A percentile compares a stretch with the other conserved stretches of the same genome.
Conservation (phyloP, 331 rosid species). For the Dryas integrifolia region DNA sequence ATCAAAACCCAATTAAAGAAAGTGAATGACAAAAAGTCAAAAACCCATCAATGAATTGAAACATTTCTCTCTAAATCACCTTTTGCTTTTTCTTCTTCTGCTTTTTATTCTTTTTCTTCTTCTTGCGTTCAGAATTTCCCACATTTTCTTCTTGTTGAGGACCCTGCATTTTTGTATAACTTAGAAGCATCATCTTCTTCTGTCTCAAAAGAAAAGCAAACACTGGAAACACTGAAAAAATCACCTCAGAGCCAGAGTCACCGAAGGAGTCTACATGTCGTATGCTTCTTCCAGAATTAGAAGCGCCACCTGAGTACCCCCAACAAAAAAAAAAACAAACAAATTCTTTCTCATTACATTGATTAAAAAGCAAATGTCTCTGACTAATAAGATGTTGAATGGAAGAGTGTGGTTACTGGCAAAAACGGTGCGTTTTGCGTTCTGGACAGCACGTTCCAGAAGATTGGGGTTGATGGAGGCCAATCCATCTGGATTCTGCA, state of each 20-base stretch:
- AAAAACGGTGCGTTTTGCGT: slow-evolving; percentile 64
- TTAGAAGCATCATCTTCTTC: too few relatives aligned
- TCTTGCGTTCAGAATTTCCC: slow-evolving; percentile 28
- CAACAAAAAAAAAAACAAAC: not conserved
- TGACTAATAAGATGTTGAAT: not conserved
- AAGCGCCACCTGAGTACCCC: slow-evolving; percentile 51
- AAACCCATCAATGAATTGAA: not conserved
- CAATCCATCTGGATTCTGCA: slow-evolving; percentile 70
- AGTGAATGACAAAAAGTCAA: slow-evolving; percentile 18
- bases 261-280: slow-evolving; percentile 75
- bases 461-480: slow-evolving; percentile 64
- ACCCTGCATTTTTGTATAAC: slow-evolving; percentile 40
- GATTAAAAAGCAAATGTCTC: not conserved
- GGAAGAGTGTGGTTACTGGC: slow-evolving; percentile 36
- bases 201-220: not conserved
- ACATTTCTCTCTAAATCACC: slow-evolving; percentile 11
- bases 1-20: not conserved
- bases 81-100: slow-evolving; percentile 40
- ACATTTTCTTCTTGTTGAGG: slow-evolving; percentile 36
- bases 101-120: slow-evolving; percentile 29
- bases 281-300: slow-evolving; percentile 47
- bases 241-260: slow-evolving; percentile 57
- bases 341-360: not conserved
- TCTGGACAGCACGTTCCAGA: slow-evolving; percentile 62
- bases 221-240: not conserved